These are phyloP conservation scores for Panicum hallii DNA, from an alignment of 202 grass and related monocot genomes.

Conservation along the genomic window DNA sequence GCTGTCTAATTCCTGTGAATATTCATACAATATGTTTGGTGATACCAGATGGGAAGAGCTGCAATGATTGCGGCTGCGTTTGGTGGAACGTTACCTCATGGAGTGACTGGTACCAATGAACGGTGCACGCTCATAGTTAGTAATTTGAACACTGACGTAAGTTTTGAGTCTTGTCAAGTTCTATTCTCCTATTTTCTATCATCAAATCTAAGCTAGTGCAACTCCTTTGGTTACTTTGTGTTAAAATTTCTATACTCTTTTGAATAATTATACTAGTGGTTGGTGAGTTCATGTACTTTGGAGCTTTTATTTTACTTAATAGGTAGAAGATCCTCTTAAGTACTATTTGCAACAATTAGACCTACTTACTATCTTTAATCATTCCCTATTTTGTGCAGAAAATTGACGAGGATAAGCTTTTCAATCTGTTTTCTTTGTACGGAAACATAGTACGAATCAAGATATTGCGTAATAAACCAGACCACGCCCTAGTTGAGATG, in stretches of 20 bases:
- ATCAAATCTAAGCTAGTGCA: not conserved
- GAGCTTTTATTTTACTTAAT: not conserved
- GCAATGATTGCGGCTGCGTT: slow-evolving; percentile 74
- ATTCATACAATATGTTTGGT: slow-evolving; percentile 48
- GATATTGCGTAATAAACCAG: slow-evolving; percentile 84
- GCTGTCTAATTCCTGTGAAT: slow-evolving; percentile 7
- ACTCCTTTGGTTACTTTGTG: slow-evolving; percentile 18
- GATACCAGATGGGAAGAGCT: slow-evolving; percentile 70
- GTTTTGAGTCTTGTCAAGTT: slow-evolving; percentile 23
- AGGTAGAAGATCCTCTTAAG: not conserved
- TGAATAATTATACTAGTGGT: not conserved
- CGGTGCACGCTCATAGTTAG: slow-evolving; percentile 82
- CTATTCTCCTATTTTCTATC: not conserved
- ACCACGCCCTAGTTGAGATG: slow-evolving; percentile 95
- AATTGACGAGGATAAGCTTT: slow-evolving; percentile 91
- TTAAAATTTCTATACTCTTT: not conserved
- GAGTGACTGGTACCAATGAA: slow-evolving; percentile 71
- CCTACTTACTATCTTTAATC: not conserved
- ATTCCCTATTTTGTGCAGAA: slow-evolving; percentile 56
- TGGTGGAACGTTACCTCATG: slow-evolving; percentile 64
- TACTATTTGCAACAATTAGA: not conserved
- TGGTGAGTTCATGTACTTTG: not conserved
- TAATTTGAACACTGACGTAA: slow-evolving; percentile 88
- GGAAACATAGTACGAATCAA: slow-evolving; percentile 94
- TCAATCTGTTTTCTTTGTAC: slow-evolving; percentile 95